These are phyloP conservation scores for Casuarina glauca DNA, from an alignment of 306 rosid species.

Conservation along the genomic window DNA sequence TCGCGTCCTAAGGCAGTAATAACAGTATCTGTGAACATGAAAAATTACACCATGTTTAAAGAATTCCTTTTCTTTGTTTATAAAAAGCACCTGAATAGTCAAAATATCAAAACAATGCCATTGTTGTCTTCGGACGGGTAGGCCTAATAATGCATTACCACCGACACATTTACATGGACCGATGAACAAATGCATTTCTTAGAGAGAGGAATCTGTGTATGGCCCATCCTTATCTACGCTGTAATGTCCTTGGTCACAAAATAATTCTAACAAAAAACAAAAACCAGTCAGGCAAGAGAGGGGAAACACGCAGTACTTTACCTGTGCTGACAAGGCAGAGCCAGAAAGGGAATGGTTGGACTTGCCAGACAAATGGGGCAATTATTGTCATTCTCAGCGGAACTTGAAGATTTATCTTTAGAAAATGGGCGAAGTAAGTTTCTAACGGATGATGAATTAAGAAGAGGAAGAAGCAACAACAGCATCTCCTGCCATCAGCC, in stretches of 20 bases:
- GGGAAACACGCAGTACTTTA: constrained; percentile 23
- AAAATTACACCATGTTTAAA: neutral
- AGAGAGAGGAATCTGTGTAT: neutral
- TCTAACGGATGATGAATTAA: constrained; percentile 81
- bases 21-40: constrained; percentile 70
- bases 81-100: constrained; percentile 6
- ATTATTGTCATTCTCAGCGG: constrained; percentile 57
- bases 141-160: neutral
- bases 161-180: neutral
- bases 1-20: constrained; percentile 92
- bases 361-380: constrained; percentile 86
- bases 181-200: neutral
- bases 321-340: constrained; percentile 98
- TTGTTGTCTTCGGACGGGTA: neutral
- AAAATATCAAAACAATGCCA: neutral
- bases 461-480: constrained; percentile 94
- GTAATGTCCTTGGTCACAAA: neutral
- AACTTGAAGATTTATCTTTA: constrained; percentile 79
- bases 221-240: neutral
- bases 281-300: neutral
- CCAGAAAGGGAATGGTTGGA: constrained; percentile 87
- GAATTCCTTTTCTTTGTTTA: neutral
- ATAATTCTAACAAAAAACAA: neutral
- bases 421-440: constrained; percentile 84
- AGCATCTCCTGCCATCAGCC: constrained; percentile 88